Evolutionary conservation across 1,139 yeast genomes (phyloP).

Genomic region (Kurtzmaniella quercitrusa): DNA sequence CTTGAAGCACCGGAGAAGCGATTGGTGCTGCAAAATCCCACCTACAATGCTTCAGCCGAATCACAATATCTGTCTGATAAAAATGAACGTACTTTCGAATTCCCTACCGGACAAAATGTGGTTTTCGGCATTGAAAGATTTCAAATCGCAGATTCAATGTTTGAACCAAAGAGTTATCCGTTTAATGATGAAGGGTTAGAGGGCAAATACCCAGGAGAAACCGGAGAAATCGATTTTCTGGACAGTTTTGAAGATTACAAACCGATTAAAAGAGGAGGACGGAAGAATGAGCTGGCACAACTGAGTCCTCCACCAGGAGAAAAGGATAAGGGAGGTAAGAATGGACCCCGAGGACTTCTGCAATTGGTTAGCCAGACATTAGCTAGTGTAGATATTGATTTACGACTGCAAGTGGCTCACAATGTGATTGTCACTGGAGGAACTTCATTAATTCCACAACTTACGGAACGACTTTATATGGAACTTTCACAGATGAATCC

Average conservation of each 20-base stretch:
- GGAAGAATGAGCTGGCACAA: slow-evolving; percentile 37
- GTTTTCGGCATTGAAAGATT: slow-evolving; percentile 53
- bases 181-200: slow-evolving; percentile 22
- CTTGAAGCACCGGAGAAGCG: slow-evolving; percentile 51
- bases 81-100: slow-evolving; percentile 61
- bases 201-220: slow-evolving; percentile 28
- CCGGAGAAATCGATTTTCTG: slow-evolving; percentile 33
- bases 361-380: slow-evolving; percentile 69
- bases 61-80: slow-evolving; percentile 30
- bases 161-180: slow-evolving; percentile 52
- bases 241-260: slow-evolving; percentile 57
- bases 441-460: slow-evolving; percentile 78
- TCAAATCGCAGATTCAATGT: slow-evolving; percentile 68
- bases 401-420: slow-evolving; percentile 86
- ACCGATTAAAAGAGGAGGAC: slow-evolving; percentile 58
- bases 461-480: slow-evolving; percentile 73
- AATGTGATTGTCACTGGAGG: slow-evolving; percentile 93
- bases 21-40: slow-evolving; percentile 17
- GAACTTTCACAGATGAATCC: slow-evolving; percentile 77
- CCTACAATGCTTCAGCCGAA: slow-evolving; percentile 15
- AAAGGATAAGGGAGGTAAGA: slow-evolving; percentile 5
- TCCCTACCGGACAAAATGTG: slow-evolving; percentile 62
- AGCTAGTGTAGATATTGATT: slow-evolving; percentile 76
- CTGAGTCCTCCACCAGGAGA: slow-evolving; percentile 37
- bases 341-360: slow-evolving; percentile 46